Evolutionary conservation across 495 filamentous ascomycete genomes (phyloP).

Genomic region (Aspergillus avenaceus): DNA sequence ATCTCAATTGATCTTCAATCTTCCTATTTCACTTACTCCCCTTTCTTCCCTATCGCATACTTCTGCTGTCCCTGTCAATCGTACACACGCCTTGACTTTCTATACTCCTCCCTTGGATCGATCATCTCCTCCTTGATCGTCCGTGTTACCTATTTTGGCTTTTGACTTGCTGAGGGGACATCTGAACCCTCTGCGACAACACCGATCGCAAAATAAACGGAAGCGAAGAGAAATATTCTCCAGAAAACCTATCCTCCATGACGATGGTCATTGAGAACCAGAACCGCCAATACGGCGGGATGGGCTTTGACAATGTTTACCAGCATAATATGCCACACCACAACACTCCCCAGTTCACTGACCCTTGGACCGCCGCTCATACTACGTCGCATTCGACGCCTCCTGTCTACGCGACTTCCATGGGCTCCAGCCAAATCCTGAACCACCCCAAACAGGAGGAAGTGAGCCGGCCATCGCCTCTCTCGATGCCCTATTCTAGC

Average conservation of each 20-base stretch:
- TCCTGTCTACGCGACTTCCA: slow-evolving; percentile 53
- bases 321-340: slow-evolving; percentile 63
- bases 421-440: slow-evolving; percentile 54
- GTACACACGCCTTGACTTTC: background rate
- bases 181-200: background rate
- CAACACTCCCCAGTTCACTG: slow-evolving; percentile 80
- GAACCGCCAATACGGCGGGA: slow-evolving; percentile 74
- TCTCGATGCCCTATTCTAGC: slow-evolving; percentile 70
- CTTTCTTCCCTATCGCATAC: slow-evolving; percentile 1
- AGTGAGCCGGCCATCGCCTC: slow-evolving; percentile 53
- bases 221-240: background rate
- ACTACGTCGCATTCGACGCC: slow-evolving; percentile 54
- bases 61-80: background rate
- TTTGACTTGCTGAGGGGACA: slow-evolving; percentile 3
- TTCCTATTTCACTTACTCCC: background rate
- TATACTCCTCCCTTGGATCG: slow-evolving; percentile 9
- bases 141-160: slow-evolving; percentile 10
- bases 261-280: slow-evolving; percentile 88
- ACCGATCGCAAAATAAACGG: background rate
- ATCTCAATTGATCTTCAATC: background rate
- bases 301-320: slow-evolving; percentile 77
- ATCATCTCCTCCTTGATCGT: slow-evolving; percentile 21
- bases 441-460: slow-evolving; percentile 54
- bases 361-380: slow-evolving; percentile 72
- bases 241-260: slow-evolving; percentile 45